phyloP scores from a whole-genome alignment of 441 rosid species.

The Populus hybrid region DNA sequence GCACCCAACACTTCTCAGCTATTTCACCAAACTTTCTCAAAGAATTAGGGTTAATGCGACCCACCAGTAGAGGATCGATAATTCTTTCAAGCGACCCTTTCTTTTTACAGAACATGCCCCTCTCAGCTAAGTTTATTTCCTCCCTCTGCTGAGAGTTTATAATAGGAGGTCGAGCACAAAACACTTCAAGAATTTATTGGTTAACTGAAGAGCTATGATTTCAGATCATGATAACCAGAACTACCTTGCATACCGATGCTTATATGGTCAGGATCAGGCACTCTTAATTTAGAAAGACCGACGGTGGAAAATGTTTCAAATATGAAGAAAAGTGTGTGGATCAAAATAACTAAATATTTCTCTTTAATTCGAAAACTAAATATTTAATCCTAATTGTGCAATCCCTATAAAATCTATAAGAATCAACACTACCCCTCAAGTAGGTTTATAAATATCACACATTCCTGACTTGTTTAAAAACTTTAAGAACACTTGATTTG shows the following conservation, averaged over 20 bases:
- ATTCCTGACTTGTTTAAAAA: too few species aligned
- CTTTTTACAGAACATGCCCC: slow-evolving; percentile 37
- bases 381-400: too few species aligned
- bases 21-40: slow-evolving; percentile 44
- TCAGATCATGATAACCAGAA: slow-evolving; percentile 20
- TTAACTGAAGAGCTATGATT: slow-evolving; percentile 10
- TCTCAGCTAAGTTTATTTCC: slow-evolving; percentile 46
- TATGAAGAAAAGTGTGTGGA: too few species aligned
- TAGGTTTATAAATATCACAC: too few species aligned
- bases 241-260: slow-evolving; percentile 11
- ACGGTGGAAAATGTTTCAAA: neutral
- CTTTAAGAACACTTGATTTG: too few species aligned
- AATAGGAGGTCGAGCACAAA: slow-evolving; percentile 41
- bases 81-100: slow-evolving; percentile 37
- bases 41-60: slow-evolving; percentile 33
- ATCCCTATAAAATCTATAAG: too few species aligned
- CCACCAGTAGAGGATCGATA: slow-evolving; percentile 34
- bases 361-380: too few species aligned
- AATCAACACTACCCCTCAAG: too few species aligned
- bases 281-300: slow-evolving; percentile 18
- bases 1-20: slow-evolving; percentile 43
- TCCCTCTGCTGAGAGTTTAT: slow-evolving; percentile 14
- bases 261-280: neutral
- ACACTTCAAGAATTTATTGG: slow-evolving; percentile 27
- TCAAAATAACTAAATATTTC: too few species aligned